Evolutionary conservation across 805 yeast species (phyloP), one percentile per base, ranked within the genome.

Genomic region (Ogataea siamensis): DNA sequence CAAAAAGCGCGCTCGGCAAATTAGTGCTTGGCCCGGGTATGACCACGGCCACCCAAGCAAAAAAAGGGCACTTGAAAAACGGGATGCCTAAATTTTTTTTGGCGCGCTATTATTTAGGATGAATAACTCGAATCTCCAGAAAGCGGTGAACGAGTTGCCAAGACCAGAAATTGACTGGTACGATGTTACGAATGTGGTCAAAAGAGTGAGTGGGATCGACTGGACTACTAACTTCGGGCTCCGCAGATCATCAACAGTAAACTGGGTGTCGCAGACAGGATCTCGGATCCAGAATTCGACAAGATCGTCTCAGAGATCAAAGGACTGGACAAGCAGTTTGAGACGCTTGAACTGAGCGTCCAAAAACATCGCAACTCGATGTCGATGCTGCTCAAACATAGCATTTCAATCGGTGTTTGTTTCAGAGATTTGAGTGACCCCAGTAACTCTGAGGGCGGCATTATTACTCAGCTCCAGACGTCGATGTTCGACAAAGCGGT

Each of bases 21-120:
- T 69, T 23, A 47, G 61, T 27, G 74, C 86, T 1, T 80, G 86
- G 86, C 86, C 86, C 0, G 84, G 85, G 0, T 69, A 76, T 10
- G 72, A 79, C 47, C 84, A 77, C 48, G 82, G 83, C 0, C 86
- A 80, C 54, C 83, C 84, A 2, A 54, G 56, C 30, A 49, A 47
- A 33, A 43, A 39, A 17, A 19, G 31, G 28, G 36, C 24, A 5
- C 19, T 9, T 27, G 37, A 37, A 30, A 37, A 38, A 13, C 12
- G 13, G 2, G 37, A 15, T n/a, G 12, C 35, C 32, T 28, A 28
- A 32, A 15, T 28, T 28, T 25, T 26, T 23, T 22, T 13, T 33
- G 37, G 42, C 42, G 24, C 22, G 28, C 18, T 10, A n/a, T 37
- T 23, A 11, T 13, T 32, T 18, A 4, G 6, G 16, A 33, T 39